Evolutionary conservation across 352 stramenopile species (phyloP), one percentile per base, ranked within the genome.

Genomic region (Globisporangium megalacanthum): DNA sequence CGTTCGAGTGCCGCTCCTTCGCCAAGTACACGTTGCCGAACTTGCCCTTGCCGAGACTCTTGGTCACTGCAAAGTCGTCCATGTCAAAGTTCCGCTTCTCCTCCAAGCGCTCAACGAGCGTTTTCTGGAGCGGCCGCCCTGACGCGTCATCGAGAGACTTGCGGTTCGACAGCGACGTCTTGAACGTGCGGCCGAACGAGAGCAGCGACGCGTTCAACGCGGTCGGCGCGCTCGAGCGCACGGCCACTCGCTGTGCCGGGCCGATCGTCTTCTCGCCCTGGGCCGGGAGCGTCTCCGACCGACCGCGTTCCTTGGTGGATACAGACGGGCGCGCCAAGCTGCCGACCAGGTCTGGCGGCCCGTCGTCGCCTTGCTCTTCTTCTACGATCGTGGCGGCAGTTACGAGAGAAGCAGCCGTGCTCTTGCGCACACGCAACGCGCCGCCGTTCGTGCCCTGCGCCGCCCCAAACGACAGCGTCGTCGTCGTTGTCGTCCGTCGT

Each of bases 1-100:
- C 61, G 52, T 82, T 81, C 6, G 74, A 79, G 46, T 64, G 66
- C 45, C 84, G 88, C 45, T 92, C 79, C 49, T 85, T 86, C 8
- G 85, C 83, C 25, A 92, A 55, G 54, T 94, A 94, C 2, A 94
- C 82, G 49, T 93, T 92, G 19, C 85, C 85, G 48, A 92, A 94
- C 60, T 94, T 94, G 49, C 85, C 85, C 65, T 92, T 86, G 10
- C 85, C 85, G 13, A 94, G 59, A 35, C 80, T 92, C 58, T 86
- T 89, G 17, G 77, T 89, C 45, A 92, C 79, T 6, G 69, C 60
- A 47, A 92, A 94, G 52, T 94, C 83, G 14, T 89, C 73, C 65
- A 92, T 75, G 53, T 79, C 70, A 74, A 75, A 92, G 46, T 92
- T 88, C 3, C 66, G 61, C 42, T 76, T 80, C 54, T 75, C 65